Conservation (phyloP, 805 yeast genomes). For the Starmerella roubikii region DNA sequence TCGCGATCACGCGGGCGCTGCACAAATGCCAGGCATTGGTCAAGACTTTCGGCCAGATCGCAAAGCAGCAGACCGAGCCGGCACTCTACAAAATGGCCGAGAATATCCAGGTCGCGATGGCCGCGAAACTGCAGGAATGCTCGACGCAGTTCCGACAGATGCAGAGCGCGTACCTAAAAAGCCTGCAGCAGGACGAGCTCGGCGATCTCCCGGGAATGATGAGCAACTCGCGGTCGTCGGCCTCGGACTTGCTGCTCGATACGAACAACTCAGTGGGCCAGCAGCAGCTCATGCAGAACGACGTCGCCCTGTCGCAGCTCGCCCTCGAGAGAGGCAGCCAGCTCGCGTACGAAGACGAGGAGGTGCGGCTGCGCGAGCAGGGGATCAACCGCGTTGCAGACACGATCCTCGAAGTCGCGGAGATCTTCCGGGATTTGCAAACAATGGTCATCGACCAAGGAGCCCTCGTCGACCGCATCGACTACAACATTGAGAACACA, state of each 20-base stretch:
- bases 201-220: slow-evolving; percentile 19
- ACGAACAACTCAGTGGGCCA: background rate
- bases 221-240: background rate
- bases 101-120: slow-evolving; percentile 74
- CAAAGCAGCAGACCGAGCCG: slow-evolving; percentile 28
- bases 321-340: slow-evolving; percentile 26
- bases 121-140: slow-evolving; percentile 65
- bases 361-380: slow-evolving; percentile 60
- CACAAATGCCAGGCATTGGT: slow-evolving; percentile 68
- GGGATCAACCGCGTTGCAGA: slow-evolving; percentile 86
- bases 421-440: slow-evolving; percentile 88
- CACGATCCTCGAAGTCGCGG: slow-evolving; percentile 85
- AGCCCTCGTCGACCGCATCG: slow-evolving; percentile 81
- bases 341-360: slow-evolving; percentile 18
- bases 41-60: slow-evolving; percentile 43
- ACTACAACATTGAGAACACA: slow-evolving; percentile 77
- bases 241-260: background rate
- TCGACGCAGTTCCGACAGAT: slow-evolving; percentile 70
- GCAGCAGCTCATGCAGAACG: slow-evolving; percentile 23
- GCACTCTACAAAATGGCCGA: slow-evolving; percentile 53
- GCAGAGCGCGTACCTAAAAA: slow-evolving; percentile 80
- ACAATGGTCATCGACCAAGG: slow-evolving; percentile 90
- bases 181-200: slow-evolving; percentile 35
- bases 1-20: slow-evolving; percentile 55
- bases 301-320: slow-evolving; percentile 24